Evolutionary conservation across 1,284 basidiomycete species (phyloP), one percentile per base, ranked within the genome.

Genomic region (Leccinum colubrinum): DNA sequence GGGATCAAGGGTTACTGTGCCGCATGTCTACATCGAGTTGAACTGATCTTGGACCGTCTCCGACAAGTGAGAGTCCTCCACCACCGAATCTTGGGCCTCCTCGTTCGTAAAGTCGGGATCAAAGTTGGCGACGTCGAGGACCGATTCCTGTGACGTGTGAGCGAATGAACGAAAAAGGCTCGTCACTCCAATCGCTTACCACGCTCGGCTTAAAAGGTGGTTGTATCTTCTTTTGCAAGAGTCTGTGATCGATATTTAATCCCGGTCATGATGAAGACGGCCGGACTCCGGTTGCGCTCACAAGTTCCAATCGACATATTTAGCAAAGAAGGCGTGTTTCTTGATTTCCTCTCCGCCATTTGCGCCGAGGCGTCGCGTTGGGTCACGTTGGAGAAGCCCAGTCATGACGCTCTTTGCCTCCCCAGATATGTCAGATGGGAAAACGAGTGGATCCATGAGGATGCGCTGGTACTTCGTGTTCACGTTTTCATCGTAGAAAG

Each of bases 401-500:
- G 86, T 89, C 78, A 99, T 91, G 46, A 99, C 86, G 59, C 90
- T 91, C 67, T 89, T 85, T 1, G 97, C 97, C 72, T 99, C 97
- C 1, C 86, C 78, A 2, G 90, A 84, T 77, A 99, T 92, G 69
- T 98, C 95, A 17, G 90, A 82, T 6, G 95, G 95, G 84, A 99
- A 99, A 25, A 92, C 85, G 51, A 99, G 84, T 0, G 97, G 97
- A 73, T 99, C 95, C 20, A 90, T 87, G 17, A 99, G 84, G 73
- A 99, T 99, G 69, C 97, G 92, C 76, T 97, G 94, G 78, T 99
- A 99, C 94, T 95, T 97, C 59, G 93, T 91, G 80, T 97, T 97
- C 55, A 97, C 95, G 72, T 98, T 97, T 76, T 98, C 96, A 75
- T 98, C 96, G 77, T 98, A 99, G 83, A 98, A 99, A 0, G 97